These are phyloP conservation scores for Powellomyces hirtus DNA, from an alignment of 192 early-diverging fungal species.

Conservation along the genomic window DNA sequence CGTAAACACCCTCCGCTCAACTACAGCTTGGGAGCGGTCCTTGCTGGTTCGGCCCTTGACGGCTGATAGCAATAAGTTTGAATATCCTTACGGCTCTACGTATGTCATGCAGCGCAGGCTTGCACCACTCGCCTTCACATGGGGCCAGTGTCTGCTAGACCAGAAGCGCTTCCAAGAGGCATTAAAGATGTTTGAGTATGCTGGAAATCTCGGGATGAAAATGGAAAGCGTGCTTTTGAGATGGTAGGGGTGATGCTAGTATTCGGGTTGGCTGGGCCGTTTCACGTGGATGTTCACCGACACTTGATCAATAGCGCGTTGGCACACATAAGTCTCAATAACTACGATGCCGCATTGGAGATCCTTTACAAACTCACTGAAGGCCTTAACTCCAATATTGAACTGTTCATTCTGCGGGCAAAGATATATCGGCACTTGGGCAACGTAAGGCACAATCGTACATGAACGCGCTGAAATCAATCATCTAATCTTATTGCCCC, in stretches of 20 bases:
- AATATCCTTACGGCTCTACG: background rate
- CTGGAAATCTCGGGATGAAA: conserved; percentile 22
- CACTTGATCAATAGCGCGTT: conserved; percentile 22
- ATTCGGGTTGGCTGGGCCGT: background rate
- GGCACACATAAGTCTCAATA: conserved; percentile 32
- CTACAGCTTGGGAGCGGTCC: conserved; percentile 2
- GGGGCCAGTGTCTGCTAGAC: conserved; percentile 48
- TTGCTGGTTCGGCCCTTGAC: conserved; percentile 2
- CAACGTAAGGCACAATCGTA: conserved; percentile 8
- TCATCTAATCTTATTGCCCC: background rate
- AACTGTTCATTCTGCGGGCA: conserved; percentile 47
- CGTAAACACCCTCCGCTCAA: background rate
- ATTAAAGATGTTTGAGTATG: conserved; percentile 27
- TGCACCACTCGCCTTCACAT: conserved; percentile 24
- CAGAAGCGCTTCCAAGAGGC: conserved; percentile 45
- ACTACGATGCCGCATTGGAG: conserved; percentile 36
- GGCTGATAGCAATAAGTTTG: background rate
- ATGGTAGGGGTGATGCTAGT: conserved; percentile 12
- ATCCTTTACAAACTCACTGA: conserved; percentile 40
- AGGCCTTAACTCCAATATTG: conserved; percentile 19
- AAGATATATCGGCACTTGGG: conserved; percentile 41
- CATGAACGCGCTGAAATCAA: background rate
- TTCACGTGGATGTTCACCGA: too few species aligned
- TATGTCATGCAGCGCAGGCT: conserved; percentile 3
- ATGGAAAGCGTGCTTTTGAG: conserved; percentile 19